phyloP scores from a whole-genome alignment of 495 filamentous ascomycete species.

The Xylaria cubensis region DNA sequence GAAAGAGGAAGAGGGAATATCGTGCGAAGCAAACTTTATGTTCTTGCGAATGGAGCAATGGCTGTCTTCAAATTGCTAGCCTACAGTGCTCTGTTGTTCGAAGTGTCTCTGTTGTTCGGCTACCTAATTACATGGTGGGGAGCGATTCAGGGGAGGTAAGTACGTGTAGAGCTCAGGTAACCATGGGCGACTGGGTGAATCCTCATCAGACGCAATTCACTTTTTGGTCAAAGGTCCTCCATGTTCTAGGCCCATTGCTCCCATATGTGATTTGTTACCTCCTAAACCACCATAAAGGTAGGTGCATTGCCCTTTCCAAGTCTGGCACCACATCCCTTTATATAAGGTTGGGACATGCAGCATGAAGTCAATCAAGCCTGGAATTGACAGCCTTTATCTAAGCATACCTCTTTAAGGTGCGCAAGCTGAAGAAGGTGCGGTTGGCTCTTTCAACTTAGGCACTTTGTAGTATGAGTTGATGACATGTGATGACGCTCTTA shows the following conservation, averaged over 20 bases:
- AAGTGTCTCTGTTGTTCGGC: not conserved
- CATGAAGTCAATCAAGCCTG: not conserved
- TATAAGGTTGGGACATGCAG: not conserved
- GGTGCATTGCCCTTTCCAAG: not conserved
- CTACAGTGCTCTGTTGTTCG: not conserved
- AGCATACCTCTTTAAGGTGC: not conserved
- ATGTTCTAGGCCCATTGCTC: not conserved
- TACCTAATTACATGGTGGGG: not conserved
- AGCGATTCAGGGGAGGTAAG: not conserved
- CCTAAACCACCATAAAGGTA: not conserved
- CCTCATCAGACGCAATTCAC: not conserved
- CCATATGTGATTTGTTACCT: not conserved
- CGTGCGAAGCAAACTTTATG: not conserved
- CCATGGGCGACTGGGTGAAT: not conserved
- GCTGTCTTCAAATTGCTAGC: not conserved
- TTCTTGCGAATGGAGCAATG: not conserved
- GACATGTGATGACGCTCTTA: not conserved
- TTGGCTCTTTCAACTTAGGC: not conserved
- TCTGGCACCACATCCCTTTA: not conserved
- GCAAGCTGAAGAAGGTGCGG: not conserved
- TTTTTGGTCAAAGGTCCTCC: not conserved
- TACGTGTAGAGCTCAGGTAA: not conserved
- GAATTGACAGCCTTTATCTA: not conserved
- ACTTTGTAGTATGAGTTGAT: not conserved
- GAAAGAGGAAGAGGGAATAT: not conserved